phyloP scores from a whole-genome alignment of 1,284 basidiomycete species.

The Ceratobasidium sp. region DNA sequence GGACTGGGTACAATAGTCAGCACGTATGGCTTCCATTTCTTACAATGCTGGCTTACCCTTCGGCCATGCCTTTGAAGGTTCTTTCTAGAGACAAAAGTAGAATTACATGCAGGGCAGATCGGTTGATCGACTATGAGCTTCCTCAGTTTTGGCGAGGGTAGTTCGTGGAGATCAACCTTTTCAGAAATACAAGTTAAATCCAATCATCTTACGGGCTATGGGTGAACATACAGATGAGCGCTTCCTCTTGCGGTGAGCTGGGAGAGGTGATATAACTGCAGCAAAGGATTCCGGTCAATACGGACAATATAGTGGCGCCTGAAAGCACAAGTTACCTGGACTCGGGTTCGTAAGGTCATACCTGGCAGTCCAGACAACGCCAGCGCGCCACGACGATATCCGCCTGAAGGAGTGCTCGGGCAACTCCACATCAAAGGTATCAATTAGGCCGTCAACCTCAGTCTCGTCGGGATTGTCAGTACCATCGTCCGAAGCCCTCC shows the following conservation, averaged over 20 bases:
- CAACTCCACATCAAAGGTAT: constrained; percentile 23
- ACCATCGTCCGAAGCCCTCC: constrained; percentile 8
- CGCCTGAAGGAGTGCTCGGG: constrained; percentile 30
- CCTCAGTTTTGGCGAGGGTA: neutral
- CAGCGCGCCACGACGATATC: constrained; percentile 23
- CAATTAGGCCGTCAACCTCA: constrained; percentile 27
- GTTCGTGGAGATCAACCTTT: constrained; percentile 22
- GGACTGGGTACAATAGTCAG: neutral
- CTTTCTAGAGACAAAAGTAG: constrained; percentile 18
- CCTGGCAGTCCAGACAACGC: neutral
- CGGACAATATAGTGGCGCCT: neutral
- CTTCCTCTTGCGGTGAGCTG: constrained; percentile 14
- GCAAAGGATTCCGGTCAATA: neutral
- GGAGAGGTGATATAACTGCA: constrained; percentile 16
- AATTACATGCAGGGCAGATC: constrained; percentile 29
- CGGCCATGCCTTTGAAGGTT: constrained; percentile 22
- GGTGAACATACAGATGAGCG: constrained; percentile 12
- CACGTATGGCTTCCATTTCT: neutral
- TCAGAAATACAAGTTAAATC: neutral
- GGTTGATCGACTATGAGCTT: constrained; percentile 31
- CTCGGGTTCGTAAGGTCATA: constrained; percentile 12
- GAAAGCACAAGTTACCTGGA: neutral
- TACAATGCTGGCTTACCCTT: constrained; percentile 5
- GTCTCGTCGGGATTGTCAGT: constrained; percentile 28
- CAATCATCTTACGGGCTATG: neutral